A percentile compares a stretch with the other conserved stretches of the same genome.
Evolutionary conservation across 495 filamentous ascomycete species (phyloP).

Genomic region (Gamarada debralockiae): DNA sequence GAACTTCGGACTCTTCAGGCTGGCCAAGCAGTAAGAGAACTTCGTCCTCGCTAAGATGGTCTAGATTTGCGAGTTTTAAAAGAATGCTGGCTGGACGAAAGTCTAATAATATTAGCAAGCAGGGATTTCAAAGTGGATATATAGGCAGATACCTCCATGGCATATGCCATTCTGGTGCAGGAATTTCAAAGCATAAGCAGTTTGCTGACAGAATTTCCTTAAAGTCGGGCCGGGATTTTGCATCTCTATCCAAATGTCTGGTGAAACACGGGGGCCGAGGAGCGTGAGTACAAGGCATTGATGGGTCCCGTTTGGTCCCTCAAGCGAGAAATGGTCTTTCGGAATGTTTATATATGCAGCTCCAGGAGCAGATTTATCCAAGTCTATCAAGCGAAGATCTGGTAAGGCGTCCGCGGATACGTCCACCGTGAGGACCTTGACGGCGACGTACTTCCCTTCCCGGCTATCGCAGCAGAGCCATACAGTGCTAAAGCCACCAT

Average conservation of each 20-base stretch:
- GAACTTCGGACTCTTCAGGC: slow-evolving; percentile 14
- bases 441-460: slow-evolving; percentile 22
- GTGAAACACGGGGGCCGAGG: slow-evolving; percentile 25
- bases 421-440: slow-evolving; percentile 32
- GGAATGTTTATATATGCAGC: slow-evolving; percentile 17
- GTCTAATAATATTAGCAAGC: slow-evolving; percentile 15
- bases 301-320: slow-evolving; percentile 35
- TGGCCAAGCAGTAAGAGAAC: slow-evolving; percentile 21
- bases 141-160: slow-evolving; percentile 25
- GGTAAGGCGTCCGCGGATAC: slow-evolving; percentile 22
- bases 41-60: slow-evolving; percentile 22
- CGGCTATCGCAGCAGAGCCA: slow-evolving; percentile 33
- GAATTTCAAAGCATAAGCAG: slow-evolving; percentile 23
- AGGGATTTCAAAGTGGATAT: not conserved
- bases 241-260: slow-evolving; percentile 8
- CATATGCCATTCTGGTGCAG: slow-evolving; percentile 29
- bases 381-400: slow-evolving; percentile 18
- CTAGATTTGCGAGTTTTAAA: slow-evolving; percentile 14
- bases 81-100: slow-evolving; percentile 30
- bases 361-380: not conserved
- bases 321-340: slow-evolving; percentile 27
- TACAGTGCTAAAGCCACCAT: slow-evolving; percentile 31
- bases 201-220: slow-evolving; percentile 22
- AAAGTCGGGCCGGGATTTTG: slow-evolving; percentile 8
- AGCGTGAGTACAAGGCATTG: slow-evolving; percentile 31